Conservation (phyloP, 2,329 filamentous ascomycete species). For the Ramularia endophylla region DNA sequence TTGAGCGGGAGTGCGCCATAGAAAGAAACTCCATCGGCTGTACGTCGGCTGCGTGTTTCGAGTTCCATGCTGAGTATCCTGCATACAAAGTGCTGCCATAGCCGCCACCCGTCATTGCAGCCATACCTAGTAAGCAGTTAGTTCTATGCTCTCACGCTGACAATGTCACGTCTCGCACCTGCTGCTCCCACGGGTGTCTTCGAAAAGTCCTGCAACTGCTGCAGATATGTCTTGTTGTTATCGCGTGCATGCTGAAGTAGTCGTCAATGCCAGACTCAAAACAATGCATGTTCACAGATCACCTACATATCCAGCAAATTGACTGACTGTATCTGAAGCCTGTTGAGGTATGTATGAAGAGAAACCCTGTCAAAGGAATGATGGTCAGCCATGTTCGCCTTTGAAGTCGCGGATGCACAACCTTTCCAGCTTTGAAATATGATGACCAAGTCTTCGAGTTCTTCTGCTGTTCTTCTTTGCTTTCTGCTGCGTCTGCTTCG, state of each 20-base stretch:
- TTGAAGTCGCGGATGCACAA: no score
- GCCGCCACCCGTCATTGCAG: constrained; percentile 42
- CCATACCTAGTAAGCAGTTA: constrained; percentile 25
- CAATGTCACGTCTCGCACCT: constrained; percentile 23
- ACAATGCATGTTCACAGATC: no score
- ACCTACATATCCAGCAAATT: constrained; percentile 37
- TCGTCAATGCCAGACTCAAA: constrained; percentile 1
- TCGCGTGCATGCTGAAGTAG: constrained; percentile 36
- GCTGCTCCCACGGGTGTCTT: constrained; percentile 47
- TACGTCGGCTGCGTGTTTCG: constrained; percentile 27
- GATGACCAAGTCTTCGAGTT: constrained; percentile 40
- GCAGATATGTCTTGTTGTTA: constrained; percentile 43
- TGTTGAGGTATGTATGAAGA: constrained; percentile 43
- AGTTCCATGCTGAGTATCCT: constrained; percentile 44
- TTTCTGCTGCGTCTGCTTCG: background rate
- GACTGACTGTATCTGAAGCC: constrained; percentile 35
- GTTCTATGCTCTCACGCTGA: constrained; percentile 12
- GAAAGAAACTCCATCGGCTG: constrained; percentile 43
- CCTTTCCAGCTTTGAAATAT: constrained; percentile 42
- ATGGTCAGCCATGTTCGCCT: no score
- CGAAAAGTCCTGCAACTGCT: constrained; percentile 46
- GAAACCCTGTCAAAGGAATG: constrained; percentile 28
- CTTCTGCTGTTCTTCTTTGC: constrained; percentile 24
- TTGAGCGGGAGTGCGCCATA: constrained; percentile 40
- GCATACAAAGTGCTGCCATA: constrained; percentile 44